Conservation (phyloP, 768 basidiomycete genomes). For the Phlegmacium glaucopus region DNA sequence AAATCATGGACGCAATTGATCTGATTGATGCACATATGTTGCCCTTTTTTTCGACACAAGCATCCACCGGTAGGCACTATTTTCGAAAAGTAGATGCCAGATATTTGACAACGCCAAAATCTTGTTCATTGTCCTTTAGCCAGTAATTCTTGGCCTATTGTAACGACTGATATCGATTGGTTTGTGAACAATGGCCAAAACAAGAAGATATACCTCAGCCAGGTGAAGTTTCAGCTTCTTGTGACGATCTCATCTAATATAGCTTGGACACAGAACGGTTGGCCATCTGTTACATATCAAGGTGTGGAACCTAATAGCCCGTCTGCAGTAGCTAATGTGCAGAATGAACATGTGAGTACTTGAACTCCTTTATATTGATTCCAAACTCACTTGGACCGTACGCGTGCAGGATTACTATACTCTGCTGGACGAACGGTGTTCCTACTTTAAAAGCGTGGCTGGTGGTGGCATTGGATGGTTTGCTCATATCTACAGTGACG, state of each 20-base stretch:
- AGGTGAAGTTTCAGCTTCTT: conserved; percentile 39
- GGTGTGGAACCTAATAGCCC: conserved; percentile 66
- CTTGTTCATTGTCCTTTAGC: conserved; percentile 29
- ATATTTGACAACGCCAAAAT: not conserved
- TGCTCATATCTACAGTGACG: conserved; percentile 73
- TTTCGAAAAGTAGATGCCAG: too few relatives aligned
- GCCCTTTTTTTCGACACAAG: conserved; percentile 60
- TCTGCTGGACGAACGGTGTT: conserved; percentile 62
- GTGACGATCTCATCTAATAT: not conserved
- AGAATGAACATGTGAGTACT: conserved; percentile 54
- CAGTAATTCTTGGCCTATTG: conserved; percentile 58
- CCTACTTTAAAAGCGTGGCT: conserved; percentile 52
- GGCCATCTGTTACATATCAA: conserved; percentile 63
- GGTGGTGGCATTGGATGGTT: conserved; percentile 80
- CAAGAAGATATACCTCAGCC: conserved; percentile 74
- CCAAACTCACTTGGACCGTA: not conserved
- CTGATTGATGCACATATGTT: conserved; percentile 68
- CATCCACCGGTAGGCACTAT: conserved; percentile 45
- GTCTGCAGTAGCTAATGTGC: conserved; percentile 53
- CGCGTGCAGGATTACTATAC: conserved; percentile 58
- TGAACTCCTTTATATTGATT: not conserved
- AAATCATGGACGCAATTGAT: conserved; percentile 58
- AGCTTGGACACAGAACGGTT: conserved; percentile 58
- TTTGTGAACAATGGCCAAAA: conserved; percentile 59
- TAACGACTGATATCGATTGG: conserved; percentile 58